These are phyloP conservation scores for Neurospora sp. DNA, from an alignment of 2,329 filamentous ascomycete genomes.

Conservation along the genomic window DNA sequence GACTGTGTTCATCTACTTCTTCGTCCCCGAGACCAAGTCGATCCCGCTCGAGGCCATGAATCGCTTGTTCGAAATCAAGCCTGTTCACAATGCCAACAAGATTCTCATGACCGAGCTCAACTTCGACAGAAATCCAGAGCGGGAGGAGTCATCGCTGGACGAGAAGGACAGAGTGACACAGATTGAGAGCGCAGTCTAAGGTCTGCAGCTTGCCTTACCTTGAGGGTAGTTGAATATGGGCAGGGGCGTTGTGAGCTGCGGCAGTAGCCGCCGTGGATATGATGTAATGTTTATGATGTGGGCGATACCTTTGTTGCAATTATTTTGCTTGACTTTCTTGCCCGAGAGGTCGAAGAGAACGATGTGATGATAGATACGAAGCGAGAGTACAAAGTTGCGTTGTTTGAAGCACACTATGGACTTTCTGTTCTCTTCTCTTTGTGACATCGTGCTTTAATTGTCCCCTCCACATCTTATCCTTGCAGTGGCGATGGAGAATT, in stretches of 20 bases:
- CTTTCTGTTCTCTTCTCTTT: not conserved
- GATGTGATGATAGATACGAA: not conserved
- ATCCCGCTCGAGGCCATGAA: constrained; percentile 58
- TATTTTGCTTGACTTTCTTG: not conserved
- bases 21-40: constrained; percentile 57
- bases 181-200: constrained; percentile 13
- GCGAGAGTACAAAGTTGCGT: not conserved
- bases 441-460: not conserved
- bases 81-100: constrained; percentile 33
- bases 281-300: not conserved
- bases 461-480: not conserved
- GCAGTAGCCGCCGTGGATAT: not conserved
- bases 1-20: constrained; percentile 50
- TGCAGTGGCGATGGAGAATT: not conserved
- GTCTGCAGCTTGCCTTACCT: not conserved
- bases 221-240: not conserved
- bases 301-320: not conserved
- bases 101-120: constrained; percentile 35
- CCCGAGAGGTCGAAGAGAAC: not conserved
- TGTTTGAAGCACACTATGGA: not conserved
- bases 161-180: constrained; percentile 10
- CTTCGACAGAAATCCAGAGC: constrained; percentile 20
- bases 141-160: constrained; percentile 5
- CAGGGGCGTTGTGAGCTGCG: not conserved
- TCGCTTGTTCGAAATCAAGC: constrained; percentile 44